phyloP scores from a whole-genome alignment of 2,329 filamentous ascomycete genomes.

The Hypomyces rosellus region DNA sequence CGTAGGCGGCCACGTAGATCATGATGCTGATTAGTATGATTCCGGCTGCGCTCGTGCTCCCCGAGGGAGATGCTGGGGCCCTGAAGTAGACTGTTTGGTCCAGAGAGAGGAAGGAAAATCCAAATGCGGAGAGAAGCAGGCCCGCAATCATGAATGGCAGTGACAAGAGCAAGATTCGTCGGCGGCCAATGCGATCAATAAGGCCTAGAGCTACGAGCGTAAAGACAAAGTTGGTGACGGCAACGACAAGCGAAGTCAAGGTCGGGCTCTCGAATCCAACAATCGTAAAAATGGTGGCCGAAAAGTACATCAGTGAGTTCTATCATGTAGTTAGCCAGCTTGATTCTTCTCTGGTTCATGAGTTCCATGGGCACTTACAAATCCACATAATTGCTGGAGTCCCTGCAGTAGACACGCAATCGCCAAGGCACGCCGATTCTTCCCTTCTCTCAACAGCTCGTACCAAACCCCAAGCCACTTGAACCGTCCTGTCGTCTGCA shows the following conservation, averaged over 20 bases:
- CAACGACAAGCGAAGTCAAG: conserved; percentile 71
- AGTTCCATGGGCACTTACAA: conserved; percentile 47
- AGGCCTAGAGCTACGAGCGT: conserved; percentile 67
- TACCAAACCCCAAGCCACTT: conserved; percentile 42
- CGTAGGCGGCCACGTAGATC: conserved; percentile 79
- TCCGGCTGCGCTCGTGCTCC: conserved; percentile 33
- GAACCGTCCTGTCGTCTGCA: conserved; percentile 22
- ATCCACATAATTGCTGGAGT: conserved; percentile 82
- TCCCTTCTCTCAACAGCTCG: conserved; percentile 50
- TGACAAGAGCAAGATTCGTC: conserved; percentile 73
- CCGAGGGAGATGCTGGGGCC: conserved; percentile 12
- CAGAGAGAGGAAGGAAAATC: conserved; percentile 61
- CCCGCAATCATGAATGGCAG: conserved; percentile 78
- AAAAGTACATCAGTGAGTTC: conserved; percentile 92
- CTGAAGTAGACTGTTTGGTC: conserved; percentile 19
- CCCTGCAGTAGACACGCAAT: conserved; percentile 86
- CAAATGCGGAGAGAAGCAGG: conserved; percentile 62
- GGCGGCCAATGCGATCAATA: conserved; percentile 73
- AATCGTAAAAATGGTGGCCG: conserved; percentile 71
- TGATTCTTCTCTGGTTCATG: too few relatives aligned
- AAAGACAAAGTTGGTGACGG: conserved; percentile 76
- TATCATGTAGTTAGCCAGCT: conserved; percentile 21
- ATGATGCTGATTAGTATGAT: conserved; percentile 70
- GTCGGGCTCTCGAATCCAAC: conserved; percentile 75
- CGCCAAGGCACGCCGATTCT: conserved; percentile 66